Conservation (phyloP, 1,139 yeast genomes). For the Petasospora fabianii region DNA sequence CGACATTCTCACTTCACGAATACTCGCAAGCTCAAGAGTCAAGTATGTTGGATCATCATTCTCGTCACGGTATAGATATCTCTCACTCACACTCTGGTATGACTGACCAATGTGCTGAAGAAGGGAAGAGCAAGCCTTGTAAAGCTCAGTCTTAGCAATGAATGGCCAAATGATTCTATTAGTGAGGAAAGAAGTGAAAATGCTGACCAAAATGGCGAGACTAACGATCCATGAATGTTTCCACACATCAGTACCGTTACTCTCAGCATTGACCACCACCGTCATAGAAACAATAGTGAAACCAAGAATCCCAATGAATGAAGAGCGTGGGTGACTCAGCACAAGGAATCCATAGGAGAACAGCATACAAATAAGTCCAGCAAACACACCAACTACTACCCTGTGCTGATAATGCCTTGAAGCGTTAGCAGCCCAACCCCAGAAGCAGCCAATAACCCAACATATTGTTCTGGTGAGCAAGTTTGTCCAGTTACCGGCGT, state of each 20-base stretch:
- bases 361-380: constrained; percentile 34
- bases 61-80: constrained; percentile 44
- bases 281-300: constrained; percentile 39
- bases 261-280: constrained; percentile 23
- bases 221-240: constrained; percentile 40
- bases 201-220: constrained; percentile 37
- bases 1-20: constrained; percentile 45
- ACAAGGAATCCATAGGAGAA: constrained; percentile 34
- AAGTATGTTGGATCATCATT: constrained; percentile 43
- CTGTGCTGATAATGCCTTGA: constrained; percentile 36
- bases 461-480: constrained; percentile 32
- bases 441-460: constrained; percentile 39
- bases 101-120: constrained; percentile 41
- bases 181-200: constrained; percentile 34
- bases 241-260: constrained; percentile 29
- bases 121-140: constrained; percentile 37
- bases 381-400: constrained; percentile 38
- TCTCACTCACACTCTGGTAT: constrained; percentile 44
- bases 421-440: constrained; percentile 44
- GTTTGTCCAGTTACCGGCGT: constrained; percentile 40
- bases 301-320: constrained; percentile 37
- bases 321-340: constrained; percentile 37
- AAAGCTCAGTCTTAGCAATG: constrained; percentile 41
- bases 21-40: constrained; percentile 40
- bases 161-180: constrained; percentile 50